Evolutionary conservation across 306 rosid genomes (phyloP), one percentile per base, ranked within the genome.

Genomic region (Pyrus communis): DNA sequence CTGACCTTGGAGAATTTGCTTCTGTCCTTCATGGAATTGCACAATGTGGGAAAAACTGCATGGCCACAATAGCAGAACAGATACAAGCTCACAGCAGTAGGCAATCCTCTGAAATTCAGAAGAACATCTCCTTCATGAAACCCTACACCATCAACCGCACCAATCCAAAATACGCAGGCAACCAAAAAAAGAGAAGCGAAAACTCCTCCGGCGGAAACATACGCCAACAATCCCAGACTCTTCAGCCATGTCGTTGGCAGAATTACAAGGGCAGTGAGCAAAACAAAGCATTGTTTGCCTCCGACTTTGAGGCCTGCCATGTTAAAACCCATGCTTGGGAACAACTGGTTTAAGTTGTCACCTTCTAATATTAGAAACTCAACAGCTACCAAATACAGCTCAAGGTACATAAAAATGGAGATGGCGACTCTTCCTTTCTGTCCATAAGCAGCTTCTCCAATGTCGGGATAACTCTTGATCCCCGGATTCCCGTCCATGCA

Each of bases 211-310:
- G 84, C 81, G 27, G 97, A 92, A 38, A 92, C 70, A 42, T 88
- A 90, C 5, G 97, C 93, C 33, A 90, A 2, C 35, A 69, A 35
- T 15, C 87, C 88, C 80, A 92, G 40, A 40, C 67, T 87, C 85
- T 76, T 88, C 54, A 90, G 15, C 92, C 97, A 92, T 3, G 97
- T 87, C 2, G 97, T 88, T 42, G 93, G 96, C n/a, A 92, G 30
- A 66, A 90, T 78, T 11, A 84, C 55, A 14, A 90, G 71, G 11
- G 91, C 84, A 18, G 89, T 52, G 11, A 86, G 70, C 28, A 92
- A 7, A 68, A 89, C 80, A 73, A 87, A 92, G 35, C 84, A 79
- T 46, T 69, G 63, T 52, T 79, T 82, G 17, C 91, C 87, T 75
- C 68, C 82, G 25, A 89, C 63, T 65, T 58, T 43, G 35, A 86